A percentile compares a stretch with the other conserved stretches of the same genome.
These are phyloP conservation scores for Tritrichomonas foetus DNA, from an alignment of 208 protist genomes.

Conservation along the genomic window DNA sequence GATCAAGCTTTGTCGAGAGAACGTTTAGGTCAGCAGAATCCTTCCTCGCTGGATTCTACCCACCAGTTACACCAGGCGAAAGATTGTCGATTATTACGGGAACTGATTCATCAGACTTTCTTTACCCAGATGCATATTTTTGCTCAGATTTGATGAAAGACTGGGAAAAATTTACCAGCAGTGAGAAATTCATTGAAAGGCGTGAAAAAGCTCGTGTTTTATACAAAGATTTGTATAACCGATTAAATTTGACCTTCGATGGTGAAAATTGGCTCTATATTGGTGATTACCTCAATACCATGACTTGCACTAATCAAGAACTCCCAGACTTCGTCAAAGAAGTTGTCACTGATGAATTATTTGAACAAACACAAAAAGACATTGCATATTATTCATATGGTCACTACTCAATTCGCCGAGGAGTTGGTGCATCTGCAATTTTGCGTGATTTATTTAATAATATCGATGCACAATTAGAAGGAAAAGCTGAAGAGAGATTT, in stretches of 20 bases:
- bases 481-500: background rate
- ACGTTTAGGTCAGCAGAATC: background rate
- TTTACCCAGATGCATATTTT: background rate
- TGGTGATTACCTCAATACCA: background rate
- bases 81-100: background rate
- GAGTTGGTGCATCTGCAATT: background rate
- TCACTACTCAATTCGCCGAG: background rate
- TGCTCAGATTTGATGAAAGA: background rate
- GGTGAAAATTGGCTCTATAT: background rate
- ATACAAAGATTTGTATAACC: background rate
- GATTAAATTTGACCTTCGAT: background rate
- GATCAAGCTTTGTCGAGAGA: background rate
- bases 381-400: background rate
- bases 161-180: background rate
- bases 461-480: background rate
- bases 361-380: background rate
- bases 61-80: background rate
- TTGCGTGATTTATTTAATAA: background rate
- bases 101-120: background rate
- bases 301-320: background rate
- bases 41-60: constrained; percentile 8
- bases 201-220: background rate
- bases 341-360: background rate
- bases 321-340: background rate
- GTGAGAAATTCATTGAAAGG: too few relatives aligned